Conservation (phyloP, 2,329 filamentous ascomycete species). For the Aspergillus japonicus region DNA sequence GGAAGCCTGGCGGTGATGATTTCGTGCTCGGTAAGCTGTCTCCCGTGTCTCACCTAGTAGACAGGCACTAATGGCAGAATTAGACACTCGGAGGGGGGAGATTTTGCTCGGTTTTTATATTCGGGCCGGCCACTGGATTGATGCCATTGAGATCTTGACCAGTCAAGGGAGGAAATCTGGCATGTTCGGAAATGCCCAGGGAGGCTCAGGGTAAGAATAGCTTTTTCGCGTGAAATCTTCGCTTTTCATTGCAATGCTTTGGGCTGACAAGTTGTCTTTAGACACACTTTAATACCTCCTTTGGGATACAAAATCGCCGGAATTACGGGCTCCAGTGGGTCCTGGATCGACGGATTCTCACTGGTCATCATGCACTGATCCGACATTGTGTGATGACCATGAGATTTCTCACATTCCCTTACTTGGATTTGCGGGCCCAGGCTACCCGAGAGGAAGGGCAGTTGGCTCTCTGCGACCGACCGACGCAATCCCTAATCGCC, state of each 20-base stretch:
- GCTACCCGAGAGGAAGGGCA: background rate
- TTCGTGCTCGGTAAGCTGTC: slow-evolving; percentile 70
- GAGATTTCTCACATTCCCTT: background rate
- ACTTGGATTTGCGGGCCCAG: background rate
- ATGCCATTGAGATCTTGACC: slow-evolving; percentile 86
- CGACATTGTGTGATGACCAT: background rate
- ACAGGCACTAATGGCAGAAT: slow-evolving; percentile 19
- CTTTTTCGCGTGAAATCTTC: background rate
- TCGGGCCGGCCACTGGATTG: slow-evolving; percentile 75
- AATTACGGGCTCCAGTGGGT: slow-evolving; percentile 74
- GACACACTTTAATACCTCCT: slow-evolving; percentile 84
- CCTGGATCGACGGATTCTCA: slow-evolving; percentile 83
- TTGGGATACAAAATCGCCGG: slow-evolving; percentile 86
- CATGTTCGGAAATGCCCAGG: slow-evolving; percentile 76
- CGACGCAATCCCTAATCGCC: background rate
- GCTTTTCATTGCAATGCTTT: background rate
- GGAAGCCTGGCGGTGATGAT: slow-evolving; percentile 66
- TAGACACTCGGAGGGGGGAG: slow-evolving; percentile 81
- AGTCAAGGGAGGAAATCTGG: slow-evolving; percentile 82
- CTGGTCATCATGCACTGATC: slow-evolving; percentile 70
- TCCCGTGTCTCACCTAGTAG: background rate
- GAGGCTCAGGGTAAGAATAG: slow-evolving; percentile 74
- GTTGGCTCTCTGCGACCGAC: background rate
- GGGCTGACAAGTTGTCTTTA: slow-evolving; percentile 39
- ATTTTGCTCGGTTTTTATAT: slow-evolving; percentile 83